Evolutionary conservation across 768 basidiomycete species (phyloP).

Genomic region (Lyophyllum decastes): DNA sequence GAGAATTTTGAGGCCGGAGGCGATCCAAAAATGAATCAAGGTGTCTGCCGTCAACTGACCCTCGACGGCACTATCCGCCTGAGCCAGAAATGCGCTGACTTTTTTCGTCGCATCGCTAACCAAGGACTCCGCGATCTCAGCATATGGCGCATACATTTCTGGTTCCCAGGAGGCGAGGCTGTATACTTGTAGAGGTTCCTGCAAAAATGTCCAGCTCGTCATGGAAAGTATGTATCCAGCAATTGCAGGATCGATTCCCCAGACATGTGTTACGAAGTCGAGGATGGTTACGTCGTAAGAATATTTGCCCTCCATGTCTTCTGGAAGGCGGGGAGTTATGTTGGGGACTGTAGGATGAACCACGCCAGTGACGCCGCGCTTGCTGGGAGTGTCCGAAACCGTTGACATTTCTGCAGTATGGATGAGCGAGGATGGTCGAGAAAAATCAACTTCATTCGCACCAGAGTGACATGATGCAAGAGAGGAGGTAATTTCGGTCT

Average conservation of each 20-base stretch:
- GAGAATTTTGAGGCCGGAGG: not conserved
- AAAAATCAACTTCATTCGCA: not conserved
- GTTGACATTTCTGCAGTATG: not conserved
- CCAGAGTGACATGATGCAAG: not conserved
- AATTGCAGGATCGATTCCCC: not conserved
- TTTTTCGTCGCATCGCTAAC: not conserved
- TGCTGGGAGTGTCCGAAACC: not conserved
- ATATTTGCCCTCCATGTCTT: not conserved
- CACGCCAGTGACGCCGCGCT: not conserved
- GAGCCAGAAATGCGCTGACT: not conserved
- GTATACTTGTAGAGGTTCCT: not conserved
- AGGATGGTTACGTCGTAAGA: not conserved
- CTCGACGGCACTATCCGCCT: not conserved
- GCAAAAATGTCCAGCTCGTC: not conserved
- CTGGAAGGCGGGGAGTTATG: not conserved
- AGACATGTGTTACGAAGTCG: not conserved
- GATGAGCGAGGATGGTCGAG: not conserved
- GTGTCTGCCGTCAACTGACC: not conserved
- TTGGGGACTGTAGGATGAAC: not conserved
- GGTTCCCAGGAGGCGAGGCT: not conserved
- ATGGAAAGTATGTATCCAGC: not conserved
- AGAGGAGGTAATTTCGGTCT: not conserved
- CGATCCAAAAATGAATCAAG: not conserved
- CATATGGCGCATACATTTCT: not conserved
- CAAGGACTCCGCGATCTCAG: not conserved